These are phyloP conservation scores for Papiliotrema nemorosa DNA, from an alignment of 1,284 basidiomycete genomes.

Conservation along the genomic window DNA sequence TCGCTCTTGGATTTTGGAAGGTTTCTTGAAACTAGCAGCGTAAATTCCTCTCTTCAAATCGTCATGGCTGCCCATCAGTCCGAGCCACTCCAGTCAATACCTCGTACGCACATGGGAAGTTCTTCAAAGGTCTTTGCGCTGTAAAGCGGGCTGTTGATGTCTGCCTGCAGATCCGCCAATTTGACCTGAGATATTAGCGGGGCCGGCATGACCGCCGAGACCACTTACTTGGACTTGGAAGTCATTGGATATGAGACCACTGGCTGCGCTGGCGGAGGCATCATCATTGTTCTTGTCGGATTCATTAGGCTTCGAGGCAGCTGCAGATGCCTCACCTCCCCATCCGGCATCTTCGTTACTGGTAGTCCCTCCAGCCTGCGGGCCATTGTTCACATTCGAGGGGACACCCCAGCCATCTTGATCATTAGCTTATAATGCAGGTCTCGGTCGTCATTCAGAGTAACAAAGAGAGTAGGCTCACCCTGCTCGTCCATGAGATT, in stretches of 20 bases:
- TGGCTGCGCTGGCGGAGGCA: conserved; percentile 1
- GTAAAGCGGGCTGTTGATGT: conserved; percentile 91
- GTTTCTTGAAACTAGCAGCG: conserved; percentile 93
- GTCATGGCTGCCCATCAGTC: conserved; percentile 58
- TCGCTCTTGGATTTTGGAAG: conserved; percentile 98
- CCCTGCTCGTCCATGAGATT: background rate
- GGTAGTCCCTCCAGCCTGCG: background rate
- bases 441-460: no score
- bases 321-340: no score
- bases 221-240: conserved; percentile 42
- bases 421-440: no score
- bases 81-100: conserved; percentile 3
- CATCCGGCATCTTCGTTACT: background rate
- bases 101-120: conserved; percentile 70
- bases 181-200: conserved; percentile 65
- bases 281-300: background rate
- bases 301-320: no score
- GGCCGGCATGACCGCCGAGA: background rate
- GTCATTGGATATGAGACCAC: conserved; percentile 39
- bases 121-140: conserved; percentile 94
- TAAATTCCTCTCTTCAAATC: conserved; percentile 96
- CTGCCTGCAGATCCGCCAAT: conserved; percentile 92
- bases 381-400: background rate
- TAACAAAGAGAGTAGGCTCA: no score
- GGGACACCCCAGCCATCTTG: no score